Percentiles rank a stretch among this genome's conserved stretches.
Evolutionary conservation across 2,329 filamentous ascomycete species (phyloP).

Genomic region (Trichoderma cornu-damae): DNA sequence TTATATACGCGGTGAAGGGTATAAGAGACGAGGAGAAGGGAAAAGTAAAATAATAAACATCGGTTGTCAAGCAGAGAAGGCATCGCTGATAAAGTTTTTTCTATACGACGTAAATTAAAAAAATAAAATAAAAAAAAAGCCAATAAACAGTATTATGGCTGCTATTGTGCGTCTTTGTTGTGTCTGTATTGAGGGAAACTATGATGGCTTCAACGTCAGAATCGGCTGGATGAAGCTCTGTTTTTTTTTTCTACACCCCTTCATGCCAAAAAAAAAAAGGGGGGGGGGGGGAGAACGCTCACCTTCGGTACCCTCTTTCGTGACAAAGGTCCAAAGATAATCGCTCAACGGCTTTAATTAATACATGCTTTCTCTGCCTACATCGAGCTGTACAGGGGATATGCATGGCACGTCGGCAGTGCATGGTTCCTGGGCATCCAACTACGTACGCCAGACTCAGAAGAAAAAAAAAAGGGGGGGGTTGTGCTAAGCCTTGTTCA

Average conservation of each 20-base stretch:
- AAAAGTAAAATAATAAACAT: neutral
- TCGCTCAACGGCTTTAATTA: too few species aligned
- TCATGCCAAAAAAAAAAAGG: too few species aligned
- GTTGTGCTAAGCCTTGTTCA: neutral
- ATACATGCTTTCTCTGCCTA: too few species aligned
- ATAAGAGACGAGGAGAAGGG: neutral
- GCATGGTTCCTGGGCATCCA: neutral
- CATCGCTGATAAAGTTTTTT: neutral
- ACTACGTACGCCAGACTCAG: neutral
- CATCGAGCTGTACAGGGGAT: neutral
- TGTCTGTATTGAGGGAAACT: neutral
- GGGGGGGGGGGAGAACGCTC: too few species aligned
- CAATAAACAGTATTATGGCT: neutral
- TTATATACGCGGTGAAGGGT: slow-evolving; percentile 12
- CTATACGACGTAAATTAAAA: too few species aligned
- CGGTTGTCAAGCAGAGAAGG: neutral
- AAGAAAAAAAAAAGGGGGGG: neutral
- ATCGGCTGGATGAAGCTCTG: neutral
- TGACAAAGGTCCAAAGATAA: too few species aligned
- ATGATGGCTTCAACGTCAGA: neutral
- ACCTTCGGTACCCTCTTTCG: too few species aligned
- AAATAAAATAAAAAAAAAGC: neutral
- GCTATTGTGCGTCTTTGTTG: neutral
- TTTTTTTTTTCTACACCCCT: too few species aligned
- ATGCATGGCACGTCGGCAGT: neutral